Percentiles rank a stretch among this genome's conserved stretches.
phyloP scores from a whole-genome alignment of 805 yeast genomes.

The Ogataea siamensis region DNA sequence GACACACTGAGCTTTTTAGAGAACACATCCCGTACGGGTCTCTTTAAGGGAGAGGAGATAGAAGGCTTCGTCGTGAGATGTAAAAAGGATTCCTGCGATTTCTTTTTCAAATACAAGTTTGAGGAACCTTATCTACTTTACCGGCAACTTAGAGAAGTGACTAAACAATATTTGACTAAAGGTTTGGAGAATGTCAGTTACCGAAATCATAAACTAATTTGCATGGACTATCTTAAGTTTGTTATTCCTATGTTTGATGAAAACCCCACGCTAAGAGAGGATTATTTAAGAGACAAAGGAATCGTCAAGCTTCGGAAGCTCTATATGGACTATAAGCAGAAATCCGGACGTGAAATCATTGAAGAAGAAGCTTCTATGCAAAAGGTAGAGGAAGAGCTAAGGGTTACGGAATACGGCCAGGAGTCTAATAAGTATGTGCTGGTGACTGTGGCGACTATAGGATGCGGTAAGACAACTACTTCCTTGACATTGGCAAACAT shows the following conservation, averaged over 20 bases:
- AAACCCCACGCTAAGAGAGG: constrained; percentile 44
- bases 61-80: constrained; percentile 95
- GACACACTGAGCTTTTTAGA: constrained; percentile 52
- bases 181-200: constrained; percentile 37
- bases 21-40: constrained; percentile 61
- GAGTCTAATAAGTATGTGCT: constrained; percentile 55
- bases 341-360: constrained; percentile 55
- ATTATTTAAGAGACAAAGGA: constrained; percentile 60
- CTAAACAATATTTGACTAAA: constrained; percentile 51
- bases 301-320: constrained; percentile 68
- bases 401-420: constrained; percentile 27
- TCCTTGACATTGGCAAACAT: constrained; percentile 56
- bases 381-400: constrained; percentile 29
- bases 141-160: constrained; percentile 86
- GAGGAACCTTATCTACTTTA: constrained; percentile 93
- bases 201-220: constrained; percentile 55
- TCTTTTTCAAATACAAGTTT: constrained; percentile 89
- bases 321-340: constrained; percentile 54
- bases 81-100: constrained; percentile 41
- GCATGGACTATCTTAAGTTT: constrained; percentile 68
- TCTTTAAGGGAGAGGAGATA: constrained; percentile 65
- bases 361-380: constrained; percentile 43
- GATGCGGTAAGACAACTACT: constrained; percentile 92
- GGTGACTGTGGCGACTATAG: constrained; percentile 85
- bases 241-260: constrained; percentile 52